Conservation (phyloP, 2,329 filamentous ascomycete species). For the Ciborinia camelliae region DNA sequence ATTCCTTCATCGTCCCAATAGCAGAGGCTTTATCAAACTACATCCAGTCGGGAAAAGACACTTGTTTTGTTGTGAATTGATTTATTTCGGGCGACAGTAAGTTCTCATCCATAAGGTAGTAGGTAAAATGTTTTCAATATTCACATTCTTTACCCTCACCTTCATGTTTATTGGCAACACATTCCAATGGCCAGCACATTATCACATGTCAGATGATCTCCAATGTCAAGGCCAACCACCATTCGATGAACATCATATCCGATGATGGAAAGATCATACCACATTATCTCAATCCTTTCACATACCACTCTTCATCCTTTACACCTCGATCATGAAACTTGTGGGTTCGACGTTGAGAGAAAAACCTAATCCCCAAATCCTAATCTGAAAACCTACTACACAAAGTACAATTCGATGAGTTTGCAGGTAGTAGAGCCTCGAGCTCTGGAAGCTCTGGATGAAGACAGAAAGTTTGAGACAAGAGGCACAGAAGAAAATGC, state of each 20-base stretch:
- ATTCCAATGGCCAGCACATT: conserved; percentile 4
- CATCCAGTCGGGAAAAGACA: background rate
- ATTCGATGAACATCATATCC: background rate
- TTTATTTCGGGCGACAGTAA: background rate
- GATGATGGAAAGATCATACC: background rate
- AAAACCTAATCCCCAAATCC: background rate
- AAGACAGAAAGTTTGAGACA: background rate
- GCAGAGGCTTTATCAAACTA: background rate
- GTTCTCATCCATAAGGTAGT: background rate
- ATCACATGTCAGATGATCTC: conserved; percentile 9
- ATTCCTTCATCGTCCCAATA: background rate
- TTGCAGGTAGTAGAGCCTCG: background rate
- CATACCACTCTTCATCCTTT: background rate
- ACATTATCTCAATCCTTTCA: background rate
- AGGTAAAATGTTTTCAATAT: background rate
- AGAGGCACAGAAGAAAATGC: background rate
- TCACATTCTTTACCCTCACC: background rate
- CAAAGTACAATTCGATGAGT: background rate
- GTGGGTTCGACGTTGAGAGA: background rate
- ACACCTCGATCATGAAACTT: background rate
- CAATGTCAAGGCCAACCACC: background rate
- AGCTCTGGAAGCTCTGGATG: background rate
- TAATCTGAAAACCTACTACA: background rate
- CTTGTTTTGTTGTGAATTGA: background rate
- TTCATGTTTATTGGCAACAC: background rate